Evolutionary conservation across 1,284 basidiomycete species (phyloP), one percentile per base, ranked within the genome.

Genomic region (Somion occarium): DNA sequence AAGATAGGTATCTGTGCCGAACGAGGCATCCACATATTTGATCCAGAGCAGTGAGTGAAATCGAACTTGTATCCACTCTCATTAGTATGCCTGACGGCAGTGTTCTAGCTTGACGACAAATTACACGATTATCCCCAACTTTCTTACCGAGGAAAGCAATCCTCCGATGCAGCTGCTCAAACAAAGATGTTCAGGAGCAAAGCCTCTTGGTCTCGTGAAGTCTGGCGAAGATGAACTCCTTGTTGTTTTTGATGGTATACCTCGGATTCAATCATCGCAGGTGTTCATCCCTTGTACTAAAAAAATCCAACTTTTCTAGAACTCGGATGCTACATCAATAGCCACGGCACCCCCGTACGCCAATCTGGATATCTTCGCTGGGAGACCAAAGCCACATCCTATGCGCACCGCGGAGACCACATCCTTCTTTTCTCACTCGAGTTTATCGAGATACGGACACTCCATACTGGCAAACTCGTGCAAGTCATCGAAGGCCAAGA

Each of bases 401-500:
- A 75, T 60, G 77, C 80, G 9, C 69, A 78, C 46, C 79, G 84
- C 18, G 76, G 77, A 7, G 73, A 70, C 3, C 76, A 88, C 59
- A 53, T 91, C 53, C 72, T 91, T 13, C 77, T 91, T 34, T 80
- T 91, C 67, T 88, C 85, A 9, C 56, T 77, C 15, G 75, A 80
- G 48, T 91, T 87, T 62, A 74, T 91, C 59, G 88, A 91, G 64
- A 71, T 91, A 19, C 79, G 89, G 51, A 73, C 81, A 50, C 68
- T 79, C 20, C 65, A 71, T 19, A 83, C 80, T 1, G 82, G 86
- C 2, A 67, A 77, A 49, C 78, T 91, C 19, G 79, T 84, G 18
- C 88, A 91, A 65, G 85, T 89, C 20, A 79, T 91, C 45, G 83
- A 88, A 60, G 87, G 75, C 0, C 57, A 61, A 15, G 84, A 88